Evolutionary conservation across 768 basidiomycete species (phyloP).

Genomic region (Sistotremastrum niveocremeum): DNA sequence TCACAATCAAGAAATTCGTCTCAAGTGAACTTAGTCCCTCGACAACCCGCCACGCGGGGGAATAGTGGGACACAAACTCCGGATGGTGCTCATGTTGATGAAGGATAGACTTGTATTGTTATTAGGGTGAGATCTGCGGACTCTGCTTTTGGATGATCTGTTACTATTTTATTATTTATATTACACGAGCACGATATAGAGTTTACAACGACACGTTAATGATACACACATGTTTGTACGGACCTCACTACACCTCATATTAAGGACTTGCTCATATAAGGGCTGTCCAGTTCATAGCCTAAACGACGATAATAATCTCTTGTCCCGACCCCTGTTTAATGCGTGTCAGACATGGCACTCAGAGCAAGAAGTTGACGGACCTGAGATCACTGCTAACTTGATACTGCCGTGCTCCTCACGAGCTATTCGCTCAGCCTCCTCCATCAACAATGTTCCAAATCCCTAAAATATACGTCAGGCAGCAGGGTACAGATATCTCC

Average conservation of each 20-base stretch:
- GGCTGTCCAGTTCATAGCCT: constrained; percentile 90
- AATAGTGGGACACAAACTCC: constrained; percentile 1
- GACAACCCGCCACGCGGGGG: neutral
- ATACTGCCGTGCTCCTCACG: constrained; percentile 92
- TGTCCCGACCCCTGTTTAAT: constrained; percentile 70
- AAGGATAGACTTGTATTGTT: neutral
- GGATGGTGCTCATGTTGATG: neutral
- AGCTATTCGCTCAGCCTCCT: constrained; percentile 97
- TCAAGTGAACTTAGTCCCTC: constrained; percentile 13
- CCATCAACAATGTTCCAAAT: constrained; percentile 95
- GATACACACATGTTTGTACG: neutral
- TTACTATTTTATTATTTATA: constrained; percentile 18
- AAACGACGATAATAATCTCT: constrained; percentile 92
- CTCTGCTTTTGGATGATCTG: neutral
- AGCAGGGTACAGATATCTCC: neutral
- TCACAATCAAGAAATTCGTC: constrained; percentile 15
- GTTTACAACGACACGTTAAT: neutral
- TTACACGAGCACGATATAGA: constrained; percentile 26
- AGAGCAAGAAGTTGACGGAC: constrained; percentile 25
- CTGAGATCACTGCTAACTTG: constrained; percentile 95
- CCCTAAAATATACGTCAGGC: constrained; percentile 37
- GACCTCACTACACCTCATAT: constrained; percentile 18
- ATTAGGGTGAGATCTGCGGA: too few relatives aligned
- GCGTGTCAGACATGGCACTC: constrained; percentile 1
- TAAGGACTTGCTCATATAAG: constrained; percentile 91